phyloP scores from a whole-genome alignment of 2,329 filamentous ascomycete genomes.

The Alternaria viburni region DNA sequence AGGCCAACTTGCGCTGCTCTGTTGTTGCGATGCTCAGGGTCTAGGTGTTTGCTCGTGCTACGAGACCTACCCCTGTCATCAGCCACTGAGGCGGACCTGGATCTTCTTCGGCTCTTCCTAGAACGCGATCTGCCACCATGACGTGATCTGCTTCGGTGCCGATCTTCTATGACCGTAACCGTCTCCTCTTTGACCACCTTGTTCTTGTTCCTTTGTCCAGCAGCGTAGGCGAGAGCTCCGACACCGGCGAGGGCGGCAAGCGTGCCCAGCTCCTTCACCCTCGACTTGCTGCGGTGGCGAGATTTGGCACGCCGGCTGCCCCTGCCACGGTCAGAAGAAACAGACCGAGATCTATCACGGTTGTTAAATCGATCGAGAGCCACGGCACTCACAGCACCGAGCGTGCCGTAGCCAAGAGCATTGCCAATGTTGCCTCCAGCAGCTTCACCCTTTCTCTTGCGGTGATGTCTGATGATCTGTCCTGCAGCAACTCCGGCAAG shows the following conservation, averaged over 20 bases:
- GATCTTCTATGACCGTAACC: conserved; percentile 51
- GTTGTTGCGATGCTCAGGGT: conserved; percentile 61
- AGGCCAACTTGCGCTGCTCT: conserved; percentile 67
- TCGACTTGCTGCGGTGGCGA: conserved; percentile 46
- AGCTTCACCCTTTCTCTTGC: conserved; percentile 62
- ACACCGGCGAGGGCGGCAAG: conserved; percentile 67
- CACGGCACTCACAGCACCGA: conserved; percentile 67
- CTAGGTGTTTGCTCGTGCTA: conserved; percentile 52
- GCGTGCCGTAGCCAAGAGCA: conserved; percentile 64
- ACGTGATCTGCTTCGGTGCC: conserved; percentile 46
- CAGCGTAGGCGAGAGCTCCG: conserved; percentile 63
- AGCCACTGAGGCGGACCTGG: conserved; percentile 47
- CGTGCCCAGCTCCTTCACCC: conserved; percentile 61
- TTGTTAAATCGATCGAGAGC: conserved; percentile 59
- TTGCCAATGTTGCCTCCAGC: conserved; percentile 59
- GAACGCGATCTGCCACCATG: conserved; percentile 48
- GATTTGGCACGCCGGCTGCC: conserved; percentile 32
- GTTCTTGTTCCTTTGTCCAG: conserved; percentile 56
- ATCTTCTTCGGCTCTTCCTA: conserved; percentile 39
- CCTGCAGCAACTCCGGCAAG: conserved; percentile 66
- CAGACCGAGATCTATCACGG: conserved; percentile 55
- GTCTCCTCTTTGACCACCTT: conserved; percentile 48
- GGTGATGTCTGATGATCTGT: conserved; percentile 64
- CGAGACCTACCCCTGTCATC: conserved; percentile 43
- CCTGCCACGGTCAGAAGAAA: conserved; percentile 42